phyloP scores from a whole-genome alignment of 139 green algal species.

The Tetradesmus obliquus region DNA sequence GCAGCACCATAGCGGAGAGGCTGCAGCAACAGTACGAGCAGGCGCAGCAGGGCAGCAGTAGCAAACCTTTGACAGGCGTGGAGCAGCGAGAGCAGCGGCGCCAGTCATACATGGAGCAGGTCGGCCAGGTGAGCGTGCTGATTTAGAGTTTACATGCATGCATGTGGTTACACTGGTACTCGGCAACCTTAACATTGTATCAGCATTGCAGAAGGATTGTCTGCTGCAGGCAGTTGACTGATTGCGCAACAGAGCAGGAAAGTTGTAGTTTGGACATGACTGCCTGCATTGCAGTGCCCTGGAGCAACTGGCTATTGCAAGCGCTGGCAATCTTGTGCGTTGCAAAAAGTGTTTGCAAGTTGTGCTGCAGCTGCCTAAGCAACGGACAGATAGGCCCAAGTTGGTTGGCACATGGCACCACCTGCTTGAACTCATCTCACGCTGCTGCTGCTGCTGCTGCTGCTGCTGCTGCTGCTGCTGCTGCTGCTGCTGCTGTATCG shows the following conservation, averaged over 20 bases:
- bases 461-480: background rate
- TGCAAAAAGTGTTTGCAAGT: too few relatives aligned
- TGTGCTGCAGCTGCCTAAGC: too few relatives aligned
- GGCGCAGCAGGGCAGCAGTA: background rate
- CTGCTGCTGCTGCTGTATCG: background rate
- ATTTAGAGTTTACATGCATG: background rate
- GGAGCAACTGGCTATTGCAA: background rate
- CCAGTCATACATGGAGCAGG: slow-evolving; percentile 12
- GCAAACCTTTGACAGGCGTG: background rate
- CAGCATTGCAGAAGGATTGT: background rate
- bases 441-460: background rate
- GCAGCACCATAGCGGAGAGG: slow-evolving; percentile 21
- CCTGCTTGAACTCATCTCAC: too few relatives aligned
- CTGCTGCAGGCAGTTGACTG: background rate
- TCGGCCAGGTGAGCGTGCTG: background rate
- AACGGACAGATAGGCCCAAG: too few relatives aligned
- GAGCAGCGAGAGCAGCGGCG: slow-evolving; percentile 34
- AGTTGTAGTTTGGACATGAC: too few relatives aligned
- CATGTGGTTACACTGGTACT: background rate
- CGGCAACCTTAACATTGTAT: background rate
- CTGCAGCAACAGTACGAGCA: slow-evolving; percentile 29
- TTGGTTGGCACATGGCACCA: too few relatives aligned
- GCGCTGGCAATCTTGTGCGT: background rate
- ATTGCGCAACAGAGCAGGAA: too few relatives aligned
- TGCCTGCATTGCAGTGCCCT: background rate